Evolutionary conservation across 1,139 yeast species (phyloP), one percentile per base, ranked within the genome.

Genomic region (Saccharomyces hybrid): DNA sequence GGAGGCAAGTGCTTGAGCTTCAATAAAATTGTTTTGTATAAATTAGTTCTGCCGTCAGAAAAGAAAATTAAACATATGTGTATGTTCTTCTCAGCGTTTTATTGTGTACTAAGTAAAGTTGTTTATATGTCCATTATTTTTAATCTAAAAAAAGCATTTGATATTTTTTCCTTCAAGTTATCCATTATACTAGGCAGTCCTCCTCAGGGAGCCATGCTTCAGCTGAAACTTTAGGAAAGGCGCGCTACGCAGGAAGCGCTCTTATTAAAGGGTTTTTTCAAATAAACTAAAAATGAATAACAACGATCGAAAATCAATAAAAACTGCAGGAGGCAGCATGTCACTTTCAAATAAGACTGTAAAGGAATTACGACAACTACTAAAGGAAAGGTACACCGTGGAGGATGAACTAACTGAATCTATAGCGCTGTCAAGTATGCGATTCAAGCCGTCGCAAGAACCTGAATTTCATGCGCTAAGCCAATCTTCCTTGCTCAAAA

Each of bases 321-420:
- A 16, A 38, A 13, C 9, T 23, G 23, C 23, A 23, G 23, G 4
- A 13, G 25, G 11, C 27, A 5, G 6, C 20, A 38, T 38, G 44
- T 38, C 44, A 9, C 44, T 38, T 38, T 38, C 44, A 38, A 20
- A 9, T 38, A 38, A 16, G 20, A 38, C 44, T 20, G 44, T 38
- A 6, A 38, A 38, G 9, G 23, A 11, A 5, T 20, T 38, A 9
- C 44, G 44, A 38, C 44, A 38, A 20, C 25, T 38, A 5, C 44
- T 38, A 5, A 38, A 38, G 25, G 44, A 46, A 5, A n/a, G 25
- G 4, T 27, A 46, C 20, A 11, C 48, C 11, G 27, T 42, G 2
- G 48, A 48, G 4, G 52, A 47, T 25, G 52, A 53, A 31, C 26
- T n/a, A 9, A 16, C 9, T 16, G 44, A 20, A 20, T 14, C 44